Base-by-base conservation (phyloP, 2,329 filamentous ascomycete species). In the Fusarium acutatum region DNA sequence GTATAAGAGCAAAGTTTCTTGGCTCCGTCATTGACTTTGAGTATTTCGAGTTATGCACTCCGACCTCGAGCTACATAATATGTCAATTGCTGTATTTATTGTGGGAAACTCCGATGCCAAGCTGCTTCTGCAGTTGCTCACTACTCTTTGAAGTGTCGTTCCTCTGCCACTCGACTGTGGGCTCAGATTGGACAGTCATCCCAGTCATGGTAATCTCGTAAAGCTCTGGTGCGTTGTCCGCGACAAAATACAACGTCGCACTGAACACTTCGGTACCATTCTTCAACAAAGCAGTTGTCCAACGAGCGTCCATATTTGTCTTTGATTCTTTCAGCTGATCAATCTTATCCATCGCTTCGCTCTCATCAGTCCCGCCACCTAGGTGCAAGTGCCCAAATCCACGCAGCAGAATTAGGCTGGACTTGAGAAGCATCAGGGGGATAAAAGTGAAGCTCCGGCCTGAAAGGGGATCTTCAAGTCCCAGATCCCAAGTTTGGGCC, bases 231-330 rank as follows among this genome's bases (percentile, higher is more conserved):
- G 15, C 22, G 8, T 10, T 24, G 0, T 32, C 5, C 22, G 46
- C 22, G 0, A 32, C 7, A 49, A 49, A 49, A 13, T 11, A n/a
- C 11, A 49, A 5, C 0, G 11, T 13, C 11, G 7, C 28, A 4
- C 28, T 49, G 22, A n/a, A 32, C 3, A 30, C 26, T 30, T 22
- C 13, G 6, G 44, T 47, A 6, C 44, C 44, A 47, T 47, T 30
- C 44, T 22, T 47, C 14, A 47, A 11, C 14, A 20, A 30, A 30
- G 26, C 20, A 6, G 13, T 47, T 30, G 20, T 30, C 20, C 26
- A 30, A 30, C 14, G 26, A 22, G 26, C 44, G 4, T 30, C 44
- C 13, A 15, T 47, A 7, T 30, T 22, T 22, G 20, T 47, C 14
- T 22, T 30, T 8, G 17, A 12, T 8, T 7, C 13, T 22, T 15